Evolutionary conservation across 768 basidiomycete genomes (phyloP).

Genomic region (Amanita rubescens): DNA sequence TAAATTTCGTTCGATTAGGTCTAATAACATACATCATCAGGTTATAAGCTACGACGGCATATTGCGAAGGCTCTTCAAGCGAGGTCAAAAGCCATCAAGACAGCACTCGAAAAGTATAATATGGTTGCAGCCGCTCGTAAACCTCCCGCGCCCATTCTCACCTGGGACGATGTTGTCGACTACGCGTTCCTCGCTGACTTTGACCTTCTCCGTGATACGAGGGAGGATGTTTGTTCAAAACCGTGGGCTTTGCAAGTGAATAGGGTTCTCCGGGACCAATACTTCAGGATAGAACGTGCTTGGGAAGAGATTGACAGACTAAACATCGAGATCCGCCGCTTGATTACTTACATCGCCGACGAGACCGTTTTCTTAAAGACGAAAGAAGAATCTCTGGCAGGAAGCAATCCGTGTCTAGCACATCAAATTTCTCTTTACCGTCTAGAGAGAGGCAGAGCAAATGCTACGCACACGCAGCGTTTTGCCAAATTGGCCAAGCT

Average conservation of each 20-base stretch:
- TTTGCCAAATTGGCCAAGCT: too few species aligned
- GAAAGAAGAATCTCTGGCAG: too few species aligned
- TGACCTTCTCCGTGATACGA: conserved; percentile 15
- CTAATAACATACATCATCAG: too few species aligned
- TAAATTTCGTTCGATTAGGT: not conserved
- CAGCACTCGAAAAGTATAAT: conserved; percentile 19
- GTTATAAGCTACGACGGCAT: not conserved
- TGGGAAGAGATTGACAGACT: too few species aligned
- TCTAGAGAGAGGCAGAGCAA: too few species aligned
- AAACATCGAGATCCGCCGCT: too few species aligned
- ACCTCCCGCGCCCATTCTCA: conserved; percentile 12
- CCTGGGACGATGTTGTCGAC: conserved; percentile 16
- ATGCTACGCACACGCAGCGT: too few species aligned
- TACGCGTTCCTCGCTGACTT: conserved; percentile 11
- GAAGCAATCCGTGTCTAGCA: too few species aligned
- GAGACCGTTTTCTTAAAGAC: too few species aligned
- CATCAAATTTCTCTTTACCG: too few species aligned
- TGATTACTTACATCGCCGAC: too few species aligned
- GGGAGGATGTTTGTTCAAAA: conserved; percentile 12
- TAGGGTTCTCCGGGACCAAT: conserved; percentile 11
- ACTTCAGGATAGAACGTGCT: conserved; percentile 5
- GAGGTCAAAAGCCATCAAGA: conserved; percentile 17
- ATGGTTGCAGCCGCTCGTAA: conserved; percentile 12
- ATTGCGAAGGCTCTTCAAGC: not conserved
- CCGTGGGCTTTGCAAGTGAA: conserved; percentile 14